Evolutionary conservation across 345 rosid species (phyloP).

Genomic region (Syzygium aqueum): DNA sequence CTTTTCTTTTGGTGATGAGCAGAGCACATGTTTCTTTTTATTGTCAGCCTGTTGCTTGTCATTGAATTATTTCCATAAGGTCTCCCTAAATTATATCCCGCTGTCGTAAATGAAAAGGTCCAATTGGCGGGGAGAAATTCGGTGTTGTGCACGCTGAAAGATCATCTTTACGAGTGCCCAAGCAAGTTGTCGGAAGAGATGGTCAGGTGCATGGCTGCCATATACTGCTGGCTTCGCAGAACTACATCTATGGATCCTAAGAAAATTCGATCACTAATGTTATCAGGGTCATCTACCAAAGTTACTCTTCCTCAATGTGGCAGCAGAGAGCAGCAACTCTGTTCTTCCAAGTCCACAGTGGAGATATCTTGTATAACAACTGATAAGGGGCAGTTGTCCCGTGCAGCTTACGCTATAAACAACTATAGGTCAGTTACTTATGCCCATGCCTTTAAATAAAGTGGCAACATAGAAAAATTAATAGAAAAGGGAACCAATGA

Average conservation of each 20-base stretch:
- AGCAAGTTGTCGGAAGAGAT: conserved; percentile 86
- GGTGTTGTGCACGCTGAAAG: conserved; percentile 48
- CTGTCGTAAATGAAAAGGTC: not conserved
- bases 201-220: conserved; percentile 83
- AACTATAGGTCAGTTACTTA: conserved; percentile 54
- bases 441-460: not conserved
- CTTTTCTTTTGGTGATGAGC: not conserved
- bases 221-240: conserved; percentile 70
- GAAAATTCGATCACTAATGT: conserved; percentile 35
- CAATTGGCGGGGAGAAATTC: conserved; percentile 25
- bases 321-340: conserved; percentile 38
- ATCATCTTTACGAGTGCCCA: conserved; percentile 77
- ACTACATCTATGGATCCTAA: conserved; percentile 28
- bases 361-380: conserved; percentile 73
- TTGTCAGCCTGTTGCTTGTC: not conserved
- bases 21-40: not conserved
- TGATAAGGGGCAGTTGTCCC: conserved; percentile 54
- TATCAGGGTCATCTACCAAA: conserved; percentile 61
- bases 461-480: not conserved
- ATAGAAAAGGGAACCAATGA: not conserved
- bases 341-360: conserved; percentile 63
- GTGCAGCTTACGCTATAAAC: conserved; percentile 60
- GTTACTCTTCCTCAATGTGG: conserved; percentile 43
- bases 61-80: not conserved
- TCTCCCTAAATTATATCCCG: not conserved